These are phyloP conservation scores for Chaetomium cochliodes DNA, from an alignment of 495 filamentous ascomycete genomes.

Conservation along the genomic window DNA sequence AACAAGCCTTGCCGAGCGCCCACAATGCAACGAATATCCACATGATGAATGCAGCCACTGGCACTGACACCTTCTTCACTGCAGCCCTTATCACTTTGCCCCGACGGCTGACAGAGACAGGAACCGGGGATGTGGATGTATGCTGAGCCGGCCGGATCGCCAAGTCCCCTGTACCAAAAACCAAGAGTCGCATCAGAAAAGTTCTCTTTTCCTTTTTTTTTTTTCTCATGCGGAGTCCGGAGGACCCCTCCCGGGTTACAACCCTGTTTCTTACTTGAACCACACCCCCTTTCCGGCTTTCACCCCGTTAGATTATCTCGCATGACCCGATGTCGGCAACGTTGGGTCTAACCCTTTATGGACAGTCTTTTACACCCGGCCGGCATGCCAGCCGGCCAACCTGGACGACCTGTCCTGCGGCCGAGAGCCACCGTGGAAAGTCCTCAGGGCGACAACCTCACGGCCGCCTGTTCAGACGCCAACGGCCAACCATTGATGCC, in stretches of 20 bases:
- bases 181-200: not conserved
- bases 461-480: not conserved
- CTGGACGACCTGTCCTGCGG: not conserved
- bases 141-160: no score
- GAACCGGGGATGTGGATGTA: no score
- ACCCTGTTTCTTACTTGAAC: not conserved
- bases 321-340: conserved; percentile 3
- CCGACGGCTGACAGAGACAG: no score
- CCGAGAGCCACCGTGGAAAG: not conserved
- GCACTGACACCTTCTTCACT: no score
- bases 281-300: not conserved
- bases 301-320: not conserved
- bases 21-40: no score
- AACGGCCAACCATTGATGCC: no score
- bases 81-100: no score
- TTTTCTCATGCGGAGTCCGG: not conserved
- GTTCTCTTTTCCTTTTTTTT: no score
- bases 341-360: not conserved
- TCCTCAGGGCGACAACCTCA: not conserved
- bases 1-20: no score
- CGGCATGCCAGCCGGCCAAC: no score
- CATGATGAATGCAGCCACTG: no score
- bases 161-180: no score
- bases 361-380: not conserved
- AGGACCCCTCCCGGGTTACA: not conserved